phyloP scores from a whole-genome alignment of 345 rosid species.

The Triadica sebifera region DNA sequence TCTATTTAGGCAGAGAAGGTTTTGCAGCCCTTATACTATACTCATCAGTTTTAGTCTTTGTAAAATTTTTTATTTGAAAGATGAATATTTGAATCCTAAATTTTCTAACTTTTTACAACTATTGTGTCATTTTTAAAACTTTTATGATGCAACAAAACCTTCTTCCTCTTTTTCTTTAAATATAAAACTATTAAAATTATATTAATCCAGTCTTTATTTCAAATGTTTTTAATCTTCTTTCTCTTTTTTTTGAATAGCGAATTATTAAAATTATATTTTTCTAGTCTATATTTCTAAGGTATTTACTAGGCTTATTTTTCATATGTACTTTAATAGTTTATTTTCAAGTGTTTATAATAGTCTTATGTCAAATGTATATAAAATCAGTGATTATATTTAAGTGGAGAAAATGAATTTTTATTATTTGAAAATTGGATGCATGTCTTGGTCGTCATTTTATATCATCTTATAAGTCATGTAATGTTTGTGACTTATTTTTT shows the following conservation, averaged over 20 bases:
- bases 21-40: neutral
- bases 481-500: too few relatives aligned
- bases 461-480: too few relatives aligned
- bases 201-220: neutral
- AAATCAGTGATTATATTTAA: neutral
- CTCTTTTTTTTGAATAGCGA: too few relatives aligned
- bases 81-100: neutral
- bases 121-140: neutral
- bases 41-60: too few relatives aligned
- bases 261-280: too few relatives aligned
- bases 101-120: neutral
- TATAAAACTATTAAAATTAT: neutral
- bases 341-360: neutral
- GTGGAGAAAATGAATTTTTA: neutral
- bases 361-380: neutral
- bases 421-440: neutral
- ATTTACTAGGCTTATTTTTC: neutral
- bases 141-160: too few relatives aligned
- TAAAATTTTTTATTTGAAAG: neutral
- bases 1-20: neutral
- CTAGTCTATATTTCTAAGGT: neutral
- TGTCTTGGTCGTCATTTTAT: neutral
- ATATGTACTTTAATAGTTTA: neutral
- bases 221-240: too few relatives aligned
- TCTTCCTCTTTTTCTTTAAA: too few relatives aligned